These are phyloP conservation scores for Viola pubescens DNA, from an alignment of 441 rosid genomes.

Conservation along the genomic window DNA sequence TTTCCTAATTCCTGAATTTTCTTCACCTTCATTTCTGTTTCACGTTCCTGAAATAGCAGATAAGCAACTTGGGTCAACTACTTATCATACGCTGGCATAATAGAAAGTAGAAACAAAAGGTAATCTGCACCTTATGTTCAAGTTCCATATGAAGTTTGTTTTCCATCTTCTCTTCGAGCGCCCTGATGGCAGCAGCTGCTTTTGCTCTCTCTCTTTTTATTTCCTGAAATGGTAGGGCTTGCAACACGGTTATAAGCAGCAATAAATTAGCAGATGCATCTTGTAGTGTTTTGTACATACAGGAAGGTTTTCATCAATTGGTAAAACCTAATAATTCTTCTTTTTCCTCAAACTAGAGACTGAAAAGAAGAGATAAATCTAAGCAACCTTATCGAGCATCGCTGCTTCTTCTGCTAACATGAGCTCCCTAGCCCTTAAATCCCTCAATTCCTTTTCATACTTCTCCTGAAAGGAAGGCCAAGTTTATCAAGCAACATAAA, in stretches of 20 bases:
- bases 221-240: slow-evolving; percentile 45
- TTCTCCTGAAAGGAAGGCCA: slow-evolving; percentile 46
- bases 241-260: slow-evolving; percentile 9
- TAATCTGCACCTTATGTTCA: slow-evolving; percentile 60
- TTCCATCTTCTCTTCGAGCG: slow-evolving; percentile 82
- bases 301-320: slow-evolving; percentile 3
- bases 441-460: slow-evolving; percentile 85
- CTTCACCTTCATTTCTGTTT: slow-evolving; percentile 51
- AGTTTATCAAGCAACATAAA: neutral
- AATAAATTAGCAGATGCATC: neutral
- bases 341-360: slow-evolving; percentile 1
- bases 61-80: slow-evolving; percentile 20
- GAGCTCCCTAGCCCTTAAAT: slow-evolving; percentile 84
- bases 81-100: slow-evolving; percentile 12
- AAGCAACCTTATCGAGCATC: slow-evolving; percentile 77
- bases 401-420: slow-evolving; percentile 96
- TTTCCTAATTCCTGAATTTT: slow-evolving; percentile 63
- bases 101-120: slow-evolving; percentile 2
- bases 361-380: slow-evolving; percentile 14
- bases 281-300: neutral
- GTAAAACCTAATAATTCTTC: neutral
- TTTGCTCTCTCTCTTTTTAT: slow-evolving; percentile 82
- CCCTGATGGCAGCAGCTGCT: slow-evolving; percentile 75
- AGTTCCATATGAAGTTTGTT: slow-evolving; percentile 67
- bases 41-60: slow-evolving; percentile 53